Base-by-base conservation (phyloP, 2,329 filamentous ascomycete genomes). In the Colletotrichum camelliae region DNA sequence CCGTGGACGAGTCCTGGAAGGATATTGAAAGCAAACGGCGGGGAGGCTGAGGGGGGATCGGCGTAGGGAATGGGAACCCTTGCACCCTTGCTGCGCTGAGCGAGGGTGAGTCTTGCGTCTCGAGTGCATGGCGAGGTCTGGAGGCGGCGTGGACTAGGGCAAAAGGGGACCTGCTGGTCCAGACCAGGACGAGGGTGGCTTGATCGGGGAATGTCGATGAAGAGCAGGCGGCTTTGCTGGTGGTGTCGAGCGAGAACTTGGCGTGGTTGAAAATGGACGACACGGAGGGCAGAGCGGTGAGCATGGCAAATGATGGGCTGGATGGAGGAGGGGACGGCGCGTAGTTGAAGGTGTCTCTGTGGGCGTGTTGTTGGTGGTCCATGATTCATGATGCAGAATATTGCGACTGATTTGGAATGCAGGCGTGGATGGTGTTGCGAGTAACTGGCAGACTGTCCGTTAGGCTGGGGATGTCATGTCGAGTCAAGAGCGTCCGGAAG, bases 1-100 rank as follows among this genome's bases (percentile, higher is more conserved):
- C 33, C 31, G 52, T 76, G 74, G 64, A n/a, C 18, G 15, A 29
- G 35, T 58, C 13, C 5, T 35, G 21, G 48, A 29, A 24, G 21
- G 71, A 31, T 39, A 52, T 70, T 35, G 43, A 71, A 33, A 67
- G 60, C 74, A 74, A 66, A 74, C 60, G 16, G 66, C 60, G 67
- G 65, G 61, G 71, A 75, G 74, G 66, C 74, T 67, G 65, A 70
- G 66, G 43, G 39, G 35, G 48, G 66, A 70, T 75, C 74, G 66
- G 60, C 67, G 61, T 70, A 70, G 64, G 58, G 73, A 24, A 73
- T 16, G 48, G 27, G 31, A 65, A 75, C 48, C 70, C 55, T 62
- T 52, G 35, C 39, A 60, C 24, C 69, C 73, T 58, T 64, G 33
- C 37, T 52, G 18, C 24, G 72, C 68, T 43, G 39, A 58, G 55